Evolutionary conservation across 1,139 yeast species (phyloP).

Genomic region (Lodderomyces theae): DNA sequence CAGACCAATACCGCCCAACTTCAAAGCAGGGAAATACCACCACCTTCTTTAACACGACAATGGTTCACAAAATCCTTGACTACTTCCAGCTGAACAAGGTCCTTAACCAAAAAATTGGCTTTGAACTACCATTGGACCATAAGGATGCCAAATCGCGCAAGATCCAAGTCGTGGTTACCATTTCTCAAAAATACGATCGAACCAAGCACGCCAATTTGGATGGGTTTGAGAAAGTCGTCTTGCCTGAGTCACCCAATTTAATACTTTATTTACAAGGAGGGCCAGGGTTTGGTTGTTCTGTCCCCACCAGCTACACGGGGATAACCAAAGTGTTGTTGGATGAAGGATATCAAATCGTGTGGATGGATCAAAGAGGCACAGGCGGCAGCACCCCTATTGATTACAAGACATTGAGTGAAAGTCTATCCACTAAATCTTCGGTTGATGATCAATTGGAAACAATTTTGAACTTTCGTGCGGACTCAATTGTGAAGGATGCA

Average conservation of each 20-base stretch:
- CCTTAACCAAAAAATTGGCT: conserved; percentile 25
- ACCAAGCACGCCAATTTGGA: conserved; percentile 1
- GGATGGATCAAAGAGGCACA: conserved; percentile 59
- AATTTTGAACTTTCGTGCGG: conserved; percentile 48
- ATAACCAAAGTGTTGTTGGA: conserved; percentile 38
- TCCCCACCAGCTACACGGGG: conserved; percentile 35
- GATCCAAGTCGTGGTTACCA: conserved; percentile 33
- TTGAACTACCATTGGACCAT: conserved; percentile 27
- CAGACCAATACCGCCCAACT: no score
- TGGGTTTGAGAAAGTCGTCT: conserved; percentile 11
- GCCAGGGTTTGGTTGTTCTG: conserved; percentile 51
- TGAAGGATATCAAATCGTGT: conserved; percentile 46
- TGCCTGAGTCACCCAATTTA: conserved; percentile 31
- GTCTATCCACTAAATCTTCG: conserved; percentile 14
- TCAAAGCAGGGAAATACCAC: no score
- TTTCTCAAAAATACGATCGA: conserved; percentile 29
- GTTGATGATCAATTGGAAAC: conserved; percentile 32
- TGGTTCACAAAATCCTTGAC: conserved; percentile 23
- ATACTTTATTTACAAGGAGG: conserved; percentile 56
- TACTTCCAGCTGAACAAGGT: conserved; percentile 26
- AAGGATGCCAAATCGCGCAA: conserved; percentile 12
- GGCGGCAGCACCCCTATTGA: conserved; percentile 51
- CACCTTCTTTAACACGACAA: no score
- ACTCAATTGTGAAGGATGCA: conserved; percentile 49
- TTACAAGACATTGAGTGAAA: conserved; percentile 21